phyloP scores from a whole-genome alignment of 331 rosid species.

The Erythrophleum ivorense region DNA sequence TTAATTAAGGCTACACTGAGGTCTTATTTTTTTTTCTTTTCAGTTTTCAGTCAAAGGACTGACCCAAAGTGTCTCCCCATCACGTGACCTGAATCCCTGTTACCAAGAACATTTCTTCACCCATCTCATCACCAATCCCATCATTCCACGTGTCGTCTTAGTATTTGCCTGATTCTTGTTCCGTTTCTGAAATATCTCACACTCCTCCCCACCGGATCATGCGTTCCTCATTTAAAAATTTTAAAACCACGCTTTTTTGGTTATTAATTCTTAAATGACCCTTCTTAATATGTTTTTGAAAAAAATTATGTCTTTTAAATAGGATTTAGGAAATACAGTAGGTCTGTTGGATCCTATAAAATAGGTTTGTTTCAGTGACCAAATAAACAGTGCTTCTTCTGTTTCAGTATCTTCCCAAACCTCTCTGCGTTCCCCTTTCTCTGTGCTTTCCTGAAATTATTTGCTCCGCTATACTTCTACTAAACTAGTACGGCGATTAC shows the following conservation, averaged over 20 bases:
- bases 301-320: conserved; percentile 31
- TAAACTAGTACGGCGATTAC: neutral
- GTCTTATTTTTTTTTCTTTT: neutral
- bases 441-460: neutral
- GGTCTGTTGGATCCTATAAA: conserved; percentile 71
- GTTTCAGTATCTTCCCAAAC: conserved; percentile 14
- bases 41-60: conserved; percentile 65
- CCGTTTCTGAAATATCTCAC: conserved; percentile 42
- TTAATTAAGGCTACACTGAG: neutral
- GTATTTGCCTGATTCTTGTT: conserved; percentile 33
- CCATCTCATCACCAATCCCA: neutral
- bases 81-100: conserved; percentile 59
- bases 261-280: neutral
- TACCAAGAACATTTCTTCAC: neutral
- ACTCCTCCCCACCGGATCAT: neutral
- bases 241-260: neutral
- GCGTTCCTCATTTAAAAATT: neutral
- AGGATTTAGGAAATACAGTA: conserved; percentile 45
- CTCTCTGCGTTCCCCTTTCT: neutral
- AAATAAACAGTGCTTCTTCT: conserved; percentile 33
- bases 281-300: no score
- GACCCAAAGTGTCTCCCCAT: conserved; percentile 52
- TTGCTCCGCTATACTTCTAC: neutral
- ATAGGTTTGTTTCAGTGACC: conserved; percentile 38
- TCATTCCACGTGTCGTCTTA: conserved; percentile 40